phyloP scores from a whole-genome alignment of 2,329 filamentous ascomycete genomes.

The Acrocalymma vagum region DNA sequence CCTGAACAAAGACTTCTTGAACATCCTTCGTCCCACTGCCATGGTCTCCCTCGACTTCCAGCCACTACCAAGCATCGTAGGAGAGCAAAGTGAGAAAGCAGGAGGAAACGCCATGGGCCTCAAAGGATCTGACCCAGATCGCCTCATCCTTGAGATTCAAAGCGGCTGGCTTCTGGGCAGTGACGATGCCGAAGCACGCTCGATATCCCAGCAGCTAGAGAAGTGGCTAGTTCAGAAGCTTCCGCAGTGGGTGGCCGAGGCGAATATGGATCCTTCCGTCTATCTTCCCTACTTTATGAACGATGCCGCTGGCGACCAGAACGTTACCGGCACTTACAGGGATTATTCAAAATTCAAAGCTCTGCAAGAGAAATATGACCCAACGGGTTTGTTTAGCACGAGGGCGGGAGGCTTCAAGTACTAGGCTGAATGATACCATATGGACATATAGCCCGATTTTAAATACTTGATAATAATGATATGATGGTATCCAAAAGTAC shows the following conservation, averaged over 20 bases:
- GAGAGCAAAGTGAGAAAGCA: slow-evolving; percentile 21
- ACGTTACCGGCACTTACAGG: slow-evolving; percentile 27
- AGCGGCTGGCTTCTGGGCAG: slow-evolving; percentile 21
- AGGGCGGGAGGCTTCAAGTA: slow-evolving; percentile 33
- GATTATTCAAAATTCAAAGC: slow-evolving; percentile 27
- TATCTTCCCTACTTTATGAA: slow-evolving; percentile 35
- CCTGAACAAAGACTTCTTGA: slow-evolving; percentile 34
- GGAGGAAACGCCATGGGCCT: slow-evolving; percentile 37
- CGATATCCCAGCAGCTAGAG: slow-evolving; percentile 24
- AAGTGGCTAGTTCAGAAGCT: slow-evolving; percentile 30
- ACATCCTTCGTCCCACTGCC: slow-evolving; percentile 13
- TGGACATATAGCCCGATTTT: too few relatives aligned
- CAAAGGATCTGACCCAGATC: slow-evolving; percentile 24
- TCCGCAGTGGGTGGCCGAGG: slow-evolving; percentile 30
- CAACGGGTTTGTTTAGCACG: slow-evolving; percentile 26
- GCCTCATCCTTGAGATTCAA: slow-evolving; percentile 30
- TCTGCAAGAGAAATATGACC: slow-evolving; percentile 29
- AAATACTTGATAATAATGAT: too few relatives aligned
- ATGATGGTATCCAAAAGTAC: too few relatives aligned
- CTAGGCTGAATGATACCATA: too few relatives aligned
- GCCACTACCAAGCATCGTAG: slow-evolving; percentile 28
- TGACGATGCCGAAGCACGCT: slow-evolving; percentile 22
- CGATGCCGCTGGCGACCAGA: slow-evolving; percentile 31
- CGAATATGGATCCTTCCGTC: slow-evolving; percentile 19
- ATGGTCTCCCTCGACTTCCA: slow-evolving; percentile 35